phyloP scores from a whole-genome alignment of 202 grass and related monocot genomes.

The Panicum virgatum region DNA sequence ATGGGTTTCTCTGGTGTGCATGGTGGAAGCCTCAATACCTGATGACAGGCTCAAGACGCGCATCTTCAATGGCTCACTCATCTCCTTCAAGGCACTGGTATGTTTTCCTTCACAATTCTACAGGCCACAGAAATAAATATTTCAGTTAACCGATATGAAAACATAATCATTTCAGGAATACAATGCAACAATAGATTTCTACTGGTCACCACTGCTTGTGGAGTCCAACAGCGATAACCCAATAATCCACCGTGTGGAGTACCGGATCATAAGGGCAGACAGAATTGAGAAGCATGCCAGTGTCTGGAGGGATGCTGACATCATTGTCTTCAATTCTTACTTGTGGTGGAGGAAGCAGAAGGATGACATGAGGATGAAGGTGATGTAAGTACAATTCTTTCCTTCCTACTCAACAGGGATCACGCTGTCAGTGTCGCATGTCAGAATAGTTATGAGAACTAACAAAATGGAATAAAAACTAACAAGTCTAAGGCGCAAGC shows the following conservation, averaged over 20 bases:
- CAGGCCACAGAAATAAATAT: not conserved
- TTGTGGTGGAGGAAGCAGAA: conserved; percentile 88
- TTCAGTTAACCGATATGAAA: not conserved
- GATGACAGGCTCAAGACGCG: conserved; percentile 45
- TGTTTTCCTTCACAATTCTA: not conserved
- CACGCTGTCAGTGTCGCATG: not conserved
- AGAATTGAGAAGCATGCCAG: conserved; percentile 68
- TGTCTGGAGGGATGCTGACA: conserved; percentile 73
- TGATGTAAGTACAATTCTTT: conserved; percentile 65
- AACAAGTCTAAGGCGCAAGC: not conserved
- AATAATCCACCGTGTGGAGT: conserved; percentile 60
- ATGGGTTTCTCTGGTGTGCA: conserved; percentile 89
- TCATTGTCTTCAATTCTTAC: conserved; percentile 93
- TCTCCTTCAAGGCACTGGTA: conserved; percentile 82
- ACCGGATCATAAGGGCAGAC: conserved; percentile 73
- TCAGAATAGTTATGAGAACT: not conserved
- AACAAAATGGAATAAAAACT: not conserved
- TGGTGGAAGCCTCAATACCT: conserved; percentile 65
- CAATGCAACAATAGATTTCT: conserved; percentile 91
- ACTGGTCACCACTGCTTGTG: conserved; percentile 86
- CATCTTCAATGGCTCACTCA: conserved; percentile 57
- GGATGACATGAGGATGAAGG: conserved; percentile 80
- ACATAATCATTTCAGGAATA: conserved; percentile 45
- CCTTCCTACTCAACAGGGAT: not conserved
- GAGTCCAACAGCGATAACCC: conserved; percentile 92